A percentile compares a stretch with the other conserved stretches of the same genome.
Evolutionary conservation across 2,329 filamentous ascomycete species (phyloP).

Genomic region (Shiraia sp.): DNA sequence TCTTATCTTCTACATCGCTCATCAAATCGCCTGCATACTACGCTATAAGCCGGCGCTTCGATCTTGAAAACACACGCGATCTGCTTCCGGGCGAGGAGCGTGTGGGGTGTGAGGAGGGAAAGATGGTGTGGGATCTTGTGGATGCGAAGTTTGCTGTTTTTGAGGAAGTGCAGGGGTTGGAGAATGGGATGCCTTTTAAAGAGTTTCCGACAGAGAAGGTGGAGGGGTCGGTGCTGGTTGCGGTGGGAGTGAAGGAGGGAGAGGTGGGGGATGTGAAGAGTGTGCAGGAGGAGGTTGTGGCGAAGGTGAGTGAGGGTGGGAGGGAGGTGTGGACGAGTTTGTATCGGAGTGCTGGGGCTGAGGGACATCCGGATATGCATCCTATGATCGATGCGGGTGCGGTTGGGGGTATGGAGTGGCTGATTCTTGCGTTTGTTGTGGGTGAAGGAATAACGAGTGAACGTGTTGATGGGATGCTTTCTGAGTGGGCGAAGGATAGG

Average conservation of each 20-base stretch:
- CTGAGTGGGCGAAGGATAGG: constrained; percentile 2
- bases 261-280: not conserved
- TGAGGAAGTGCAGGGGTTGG: too few species aligned
- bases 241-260: not conserved
- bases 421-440: constrained; percentile 10
- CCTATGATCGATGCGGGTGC: constrained; percentile 10
- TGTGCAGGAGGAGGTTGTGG: not conserved
- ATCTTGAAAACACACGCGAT: constrained; percentile 17
- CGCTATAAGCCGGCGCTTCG: constrained; percentile 6
- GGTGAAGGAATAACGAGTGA: constrained; percentile 2
- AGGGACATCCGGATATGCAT: constrained; percentile 20
- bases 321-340: constrained; percentile 2
- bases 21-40: constrained; percentile 10
- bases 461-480: constrained; percentile 5
- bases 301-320: not conserved
- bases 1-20: constrained; percentile 2
- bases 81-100: constrained; percentile 8
- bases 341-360: constrained; percentile 11
- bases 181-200: too few species aligned
- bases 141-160: constrained; percentile 18
- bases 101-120: constrained; percentile 5
- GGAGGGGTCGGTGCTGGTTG: not conserved
- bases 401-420: constrained; percentile 12
- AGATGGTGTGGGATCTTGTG: constrained; percentile 20
- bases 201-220: too few species aligned